A percentile compares a stretch with the other conserved stretches of the same genome.
Conservation (phyloP, 2,329 filamentous ascomycete species). For the Trichoderma koningiopsis region DNA sequence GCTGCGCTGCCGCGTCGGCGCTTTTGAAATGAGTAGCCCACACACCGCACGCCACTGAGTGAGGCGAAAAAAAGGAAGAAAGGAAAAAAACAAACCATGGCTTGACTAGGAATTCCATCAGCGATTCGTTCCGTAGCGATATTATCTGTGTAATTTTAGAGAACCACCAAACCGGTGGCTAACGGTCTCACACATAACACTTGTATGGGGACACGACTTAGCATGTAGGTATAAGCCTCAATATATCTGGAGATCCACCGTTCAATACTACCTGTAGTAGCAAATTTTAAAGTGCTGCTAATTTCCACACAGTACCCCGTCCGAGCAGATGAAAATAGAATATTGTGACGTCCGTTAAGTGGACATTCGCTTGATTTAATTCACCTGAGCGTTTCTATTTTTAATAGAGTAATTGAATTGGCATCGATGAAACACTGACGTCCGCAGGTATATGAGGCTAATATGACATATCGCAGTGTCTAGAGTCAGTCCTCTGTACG, state of each 20-base stretch:
- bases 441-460: constrained; percentile 6
- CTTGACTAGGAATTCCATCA: background rate
- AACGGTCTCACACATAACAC: background rate
- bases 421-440: background rate
- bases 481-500: background rate
- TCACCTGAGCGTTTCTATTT: constrained; percentile 15
- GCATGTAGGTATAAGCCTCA: constrained; percentile 10
- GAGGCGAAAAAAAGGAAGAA: background rate
- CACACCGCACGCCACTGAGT: background rate
- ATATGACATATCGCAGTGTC: background rate
- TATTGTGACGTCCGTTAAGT: background rate
- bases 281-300: constrained; percentile 1
- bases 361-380: background rate
- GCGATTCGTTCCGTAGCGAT: constrained; percentile 3
- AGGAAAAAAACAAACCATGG: too few relatives aligned
- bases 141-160: constrained; percentile 16
- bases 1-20: constrained; percentile 17
- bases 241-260: constrained; percentile 16
- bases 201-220: background rate
- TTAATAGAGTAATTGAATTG: background rate
- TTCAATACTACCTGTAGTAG: background rate
- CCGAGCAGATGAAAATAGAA: constrained; percentile 10
- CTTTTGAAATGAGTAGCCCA: constrained; percentile 21
- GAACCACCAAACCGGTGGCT: constrained; percentile 2
- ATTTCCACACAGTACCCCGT: constrained; percentile 16